Base-by-base conservation (phyloP, 192 early-diverging fungal genomes). In the Coemansia sp. region DNA sequence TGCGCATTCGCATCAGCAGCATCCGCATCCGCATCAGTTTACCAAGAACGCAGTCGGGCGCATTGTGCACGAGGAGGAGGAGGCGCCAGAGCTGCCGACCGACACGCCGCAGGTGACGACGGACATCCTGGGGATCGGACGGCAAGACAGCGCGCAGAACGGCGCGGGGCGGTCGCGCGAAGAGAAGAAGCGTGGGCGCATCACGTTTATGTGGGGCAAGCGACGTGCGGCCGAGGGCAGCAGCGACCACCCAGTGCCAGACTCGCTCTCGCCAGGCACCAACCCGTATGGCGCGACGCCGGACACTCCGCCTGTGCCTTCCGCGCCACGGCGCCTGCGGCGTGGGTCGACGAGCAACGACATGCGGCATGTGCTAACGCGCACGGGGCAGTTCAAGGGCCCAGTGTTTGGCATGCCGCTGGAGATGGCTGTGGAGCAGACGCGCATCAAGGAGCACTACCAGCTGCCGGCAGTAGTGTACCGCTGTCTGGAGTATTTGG, bases 401-500 rank as follows among this genome's bases (percentile, higher is more conserved):
- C 74, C 74, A 10, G 85, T 97, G 6, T 98, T 98, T 87, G 95
- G 94, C 2, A 87, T 91, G 11, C 72, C 93, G 2, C 74, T 98
- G 27, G 91, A 95, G 61, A 83, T 85, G 23, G 91, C 89, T 0
- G 85, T 97, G 1, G 83, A 86, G 8, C 69, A 86, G 13, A 87
- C 90, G 6, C 74, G 83, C 23, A 79, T 95, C 22, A 83, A 83
- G 27, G 93, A 94, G 45, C 85, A 84, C 10, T 88, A 90, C 69
- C 85, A 88, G 28, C 80, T 98, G 19, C 97, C 97, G 20, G 88
- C 94, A 3, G 85, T 98, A 29, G 89, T 98, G 2, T 97, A 89
- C 74, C 82, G 97, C 19, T 97, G 95, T 64, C 94, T 98, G 55
- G 95, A 98, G 81, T 98, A 93, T 64, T 70, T 98, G 52, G 95